Base-by-base conservation (phyloP, 139 green algal genomes). In the Volvox reticuliferus region DNA sequence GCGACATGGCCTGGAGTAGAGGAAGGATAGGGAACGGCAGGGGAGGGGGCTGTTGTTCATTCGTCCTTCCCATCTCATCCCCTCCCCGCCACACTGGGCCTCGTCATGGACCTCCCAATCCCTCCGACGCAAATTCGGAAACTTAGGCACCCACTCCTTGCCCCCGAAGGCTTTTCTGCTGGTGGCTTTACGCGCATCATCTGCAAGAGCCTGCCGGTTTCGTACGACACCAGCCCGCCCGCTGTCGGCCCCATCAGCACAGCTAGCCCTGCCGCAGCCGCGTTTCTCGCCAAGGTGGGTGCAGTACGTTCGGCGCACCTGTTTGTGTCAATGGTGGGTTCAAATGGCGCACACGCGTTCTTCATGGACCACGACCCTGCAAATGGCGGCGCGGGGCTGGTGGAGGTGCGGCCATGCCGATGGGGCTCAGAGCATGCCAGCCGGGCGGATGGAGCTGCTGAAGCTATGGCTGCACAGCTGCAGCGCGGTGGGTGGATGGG, bases 391-490 rank as follows among this genome's bases (percentile, higher is more conserved):
- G 21, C 84, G 36, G 82, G 63, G 33, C 65, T 88, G 33, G 26
- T 88, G 37, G 67, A 90, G 86, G 50, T 90, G 30, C 86, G 86
- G 71, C 86, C 86, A 33, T 90, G 86, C 50, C 30, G 86, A 5
- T 90, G 71, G 73, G 86, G 86, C 86, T 65, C 20, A 13, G 35
- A 28, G 21, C 3, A 83, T 32, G 50, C 50, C 14, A 32, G 2
- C 12, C 6, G 17, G 44, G 50, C 73, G 30, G 33, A 90, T 55
- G 73, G 20, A 28, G 71, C 32, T 1, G 2, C 19, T 3, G 85
- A 89, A 28, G 69, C 85, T 2, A 89, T 89, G 85, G 22, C 22
- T n/a, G n/a, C 2, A 0, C 85, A 89, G 85, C 85, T 89, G 85
- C 33, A 65, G 82, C 33, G 32, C 6, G 82, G 82, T 37, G 82